These are phyloP conservation scores for Ricinus communis DNA, from an alignment of 345 rosid species.

Conservation along the genomic window DNA sequence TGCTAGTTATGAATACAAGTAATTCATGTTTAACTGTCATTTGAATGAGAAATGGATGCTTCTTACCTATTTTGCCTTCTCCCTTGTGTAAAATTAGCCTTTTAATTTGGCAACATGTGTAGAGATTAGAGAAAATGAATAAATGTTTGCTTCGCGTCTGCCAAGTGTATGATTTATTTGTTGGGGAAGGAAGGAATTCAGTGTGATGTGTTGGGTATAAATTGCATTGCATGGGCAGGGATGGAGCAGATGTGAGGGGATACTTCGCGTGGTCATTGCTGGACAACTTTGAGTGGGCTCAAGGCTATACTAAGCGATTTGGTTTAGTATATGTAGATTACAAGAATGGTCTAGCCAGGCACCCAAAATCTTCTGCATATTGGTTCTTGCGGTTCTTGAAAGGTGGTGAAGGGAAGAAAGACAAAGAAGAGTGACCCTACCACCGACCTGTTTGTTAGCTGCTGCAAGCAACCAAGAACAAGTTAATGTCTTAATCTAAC, in stretches of 20 bases:
- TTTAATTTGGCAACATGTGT: too few relatives aligned
- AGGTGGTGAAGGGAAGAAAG: constrained; percentile 44
- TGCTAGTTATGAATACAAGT: too few relatives aligned
- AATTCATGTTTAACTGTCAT: too few relatives aligned
- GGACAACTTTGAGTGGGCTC: constrained; percentile 93
- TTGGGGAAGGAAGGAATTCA: background rate
- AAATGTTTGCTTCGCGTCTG: too few relatives aligned
- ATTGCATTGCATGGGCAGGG: constrained; percentile 40
- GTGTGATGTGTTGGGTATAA: background rate
- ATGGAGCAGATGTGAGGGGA: constrained; percentile 84
- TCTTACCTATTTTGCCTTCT: too few relatives aligned
- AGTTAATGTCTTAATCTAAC: too few relatives aligned
- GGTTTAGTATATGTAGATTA: constrained; percentile 85
- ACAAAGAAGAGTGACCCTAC: constrained; percentile 41
- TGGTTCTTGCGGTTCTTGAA: constrained; percentile 80
- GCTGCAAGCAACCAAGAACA: too few relatives aligned
- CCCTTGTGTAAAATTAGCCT: too few relatives aligned
- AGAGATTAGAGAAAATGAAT: too few relatives aligned
- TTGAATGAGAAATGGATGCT: too few relatives aligned
- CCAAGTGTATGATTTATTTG: background rate
- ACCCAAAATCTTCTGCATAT: constrained; percentile 84
- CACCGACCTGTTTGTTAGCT: too few relatives aligned
- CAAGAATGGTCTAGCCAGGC: constrained; percentile 73
- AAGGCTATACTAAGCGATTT: constrained; percentile 88
- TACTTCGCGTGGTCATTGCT: constrained; percentile 91